These are phyloP conservation scores for Yamadazyma membranifaciens DNA, from an alignment of 1,139 yeast genomes.

Conservation along the genomic window DNA sequence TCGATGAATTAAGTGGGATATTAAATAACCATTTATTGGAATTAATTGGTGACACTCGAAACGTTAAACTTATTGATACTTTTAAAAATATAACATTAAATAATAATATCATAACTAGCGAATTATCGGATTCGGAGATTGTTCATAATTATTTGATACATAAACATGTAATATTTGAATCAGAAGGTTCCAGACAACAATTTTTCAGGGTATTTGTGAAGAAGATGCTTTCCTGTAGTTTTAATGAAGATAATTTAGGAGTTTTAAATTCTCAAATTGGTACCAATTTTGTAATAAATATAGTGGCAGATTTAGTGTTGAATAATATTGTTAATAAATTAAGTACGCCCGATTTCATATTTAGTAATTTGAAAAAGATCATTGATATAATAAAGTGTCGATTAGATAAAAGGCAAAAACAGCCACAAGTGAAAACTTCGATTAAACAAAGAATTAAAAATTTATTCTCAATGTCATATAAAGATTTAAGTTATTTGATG, in stretches of 20 bases:
- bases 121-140: constrained; percentile 11
- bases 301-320: constrained; percentile 37
- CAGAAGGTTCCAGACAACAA: constrained; percentile 6
- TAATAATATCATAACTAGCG: constrained; percentile 9
- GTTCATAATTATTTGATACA: constrained; percentile 13
- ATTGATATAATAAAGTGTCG: constrained; percentile 2
- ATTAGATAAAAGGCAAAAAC: constrained; percentile 4
- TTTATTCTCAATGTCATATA: constrained; percentile 12
- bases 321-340: constrained; percentile 27
- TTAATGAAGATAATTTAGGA: constrained; percentile 16
- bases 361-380: constrained; percentile 16
- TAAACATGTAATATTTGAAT: constrained; percentile 21
- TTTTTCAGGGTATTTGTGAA: constrained; percentile 28
- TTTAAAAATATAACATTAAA: constrained; percentile 1
- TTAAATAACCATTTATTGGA: constrained; percentile 28
- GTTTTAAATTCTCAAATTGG: constrained; percentile 28
- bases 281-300: constrained; percentile 24
- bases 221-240: constrained; percentile 22
- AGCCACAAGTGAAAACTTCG: constrained; percentile 4
- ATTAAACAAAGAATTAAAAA: constrained; percentile 9
- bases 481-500: constrained; percentile 15
- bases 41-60: constrained; percentile 16
- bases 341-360: constrained; percentile 30
- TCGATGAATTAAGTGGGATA: constrained; percentile 25
- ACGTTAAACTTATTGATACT: constrained; percentile 18